Evolutionary conservation across 805 yeast genomes (phyloP).

Genomic region (Cyberlindnera galapagoensis): DNA sequence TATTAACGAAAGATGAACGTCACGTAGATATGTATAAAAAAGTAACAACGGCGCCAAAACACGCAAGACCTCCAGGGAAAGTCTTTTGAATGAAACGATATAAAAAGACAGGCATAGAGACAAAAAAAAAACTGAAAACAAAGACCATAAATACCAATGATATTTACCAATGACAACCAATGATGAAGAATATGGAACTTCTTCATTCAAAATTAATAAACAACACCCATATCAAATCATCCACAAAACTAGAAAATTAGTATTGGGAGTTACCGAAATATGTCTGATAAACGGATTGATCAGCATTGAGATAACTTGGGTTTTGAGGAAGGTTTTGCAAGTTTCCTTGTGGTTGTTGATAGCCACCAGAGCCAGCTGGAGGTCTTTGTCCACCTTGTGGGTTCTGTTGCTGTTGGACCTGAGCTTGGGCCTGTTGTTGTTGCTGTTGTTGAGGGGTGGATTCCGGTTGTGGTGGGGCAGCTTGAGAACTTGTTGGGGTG

Average conservation of each 20-base stretch:
- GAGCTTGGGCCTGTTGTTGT: slow-evolving; percentile 21
- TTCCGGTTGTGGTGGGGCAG: slow-evolving; percentile 19
- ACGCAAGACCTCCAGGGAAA: too few relatives aligned
- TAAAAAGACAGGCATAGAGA: background rate
- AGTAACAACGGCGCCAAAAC: too few relatives aligned
- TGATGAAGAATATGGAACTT: too few relatives aligned
- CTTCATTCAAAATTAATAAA: too few relatives aligned
- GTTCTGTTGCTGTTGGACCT: slow-evolving; percentile 9
- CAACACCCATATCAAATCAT: too few relatives aligned
- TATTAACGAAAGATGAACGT: too few relatives aligned
- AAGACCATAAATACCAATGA: background rate
- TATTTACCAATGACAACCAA: too few relatives aligned
- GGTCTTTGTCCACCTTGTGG: slow-evolving; percentile 16
- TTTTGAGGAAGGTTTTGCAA: slow-evolving; percentile 37
- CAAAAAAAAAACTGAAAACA: background rate
- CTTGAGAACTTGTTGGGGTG: slow-evolving; percentile 29
- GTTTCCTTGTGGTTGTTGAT: slow-evolving; percentile 36
- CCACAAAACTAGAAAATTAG: too few relatives aligned
- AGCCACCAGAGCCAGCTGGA: slow-evolving; percentile 26
- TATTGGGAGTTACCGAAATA: slow-evolving; percentile 58
- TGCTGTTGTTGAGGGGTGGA: slow-evolving; percentile 7
- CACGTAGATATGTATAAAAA: too few relatives aligned
- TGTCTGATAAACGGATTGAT: slow-evolving; percentile 52
- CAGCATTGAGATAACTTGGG: slow-evolving; percentile 40
- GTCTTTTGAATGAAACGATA: too few relatives aligned